phyloP scores from a whole-genome alignment of 371 early-diverging fungal species.

The Mortierella sp. region DNA sequence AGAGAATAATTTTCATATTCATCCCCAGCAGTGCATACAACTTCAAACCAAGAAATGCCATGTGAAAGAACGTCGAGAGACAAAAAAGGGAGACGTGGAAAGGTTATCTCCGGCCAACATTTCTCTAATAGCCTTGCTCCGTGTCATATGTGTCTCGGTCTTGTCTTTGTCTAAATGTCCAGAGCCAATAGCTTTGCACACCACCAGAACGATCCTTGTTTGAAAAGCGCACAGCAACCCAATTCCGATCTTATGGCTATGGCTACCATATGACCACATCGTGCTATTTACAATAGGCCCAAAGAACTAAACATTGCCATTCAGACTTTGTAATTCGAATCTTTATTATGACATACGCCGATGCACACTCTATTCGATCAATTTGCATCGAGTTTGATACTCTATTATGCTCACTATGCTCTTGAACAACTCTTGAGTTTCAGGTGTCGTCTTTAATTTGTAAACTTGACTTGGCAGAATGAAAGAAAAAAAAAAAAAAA shows the following conservation, averaged over 20 bases:
- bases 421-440: constrained; percentile 1
- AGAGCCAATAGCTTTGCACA: too few species aligned
- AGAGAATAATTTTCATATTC: neutral
- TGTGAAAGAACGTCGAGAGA: neutral
- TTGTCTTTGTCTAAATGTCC: neutral
- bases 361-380: neutral
- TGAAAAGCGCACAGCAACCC: too few species aligned
- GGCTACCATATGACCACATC: too few species aligned
- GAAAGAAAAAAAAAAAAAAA: too few species aligned
- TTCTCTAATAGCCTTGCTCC: neutral
- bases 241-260: too few species aligned
- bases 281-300: too few species aligned
- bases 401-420: neutral
- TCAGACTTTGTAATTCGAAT: neutral
- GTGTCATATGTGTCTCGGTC: neutral
- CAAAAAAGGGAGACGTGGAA: neutral
- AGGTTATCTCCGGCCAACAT: neutral
- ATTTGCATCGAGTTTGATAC: neutral
- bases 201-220: too few species aligned
- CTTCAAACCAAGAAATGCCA: neutral
- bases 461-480: too few species aligned
- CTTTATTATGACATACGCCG: neutral
- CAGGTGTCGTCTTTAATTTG: too few species aligned
- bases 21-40: neutral
- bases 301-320: too few species aligned